Percentiles rank a stretch among this genome's conserved stretches.
phyloP scores from a whole-genome alignment of 257 asterid genomes.

The Penstemon barbatus region DNA sequence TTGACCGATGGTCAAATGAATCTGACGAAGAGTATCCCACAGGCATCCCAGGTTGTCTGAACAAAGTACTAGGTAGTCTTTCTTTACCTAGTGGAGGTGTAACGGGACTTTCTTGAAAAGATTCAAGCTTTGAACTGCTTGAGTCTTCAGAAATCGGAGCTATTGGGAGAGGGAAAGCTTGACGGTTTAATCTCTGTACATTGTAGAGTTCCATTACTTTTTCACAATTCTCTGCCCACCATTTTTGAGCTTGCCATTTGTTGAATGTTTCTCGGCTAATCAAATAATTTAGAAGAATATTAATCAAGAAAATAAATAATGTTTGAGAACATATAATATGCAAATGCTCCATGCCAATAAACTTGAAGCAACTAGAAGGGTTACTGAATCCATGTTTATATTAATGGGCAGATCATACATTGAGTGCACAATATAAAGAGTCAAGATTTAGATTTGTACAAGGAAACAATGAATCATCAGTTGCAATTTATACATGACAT shows the following conservation, averaged over 20 bases:
- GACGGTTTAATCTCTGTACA: slow-evolving; percentile 77
- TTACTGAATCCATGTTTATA: neutral
- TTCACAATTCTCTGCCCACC: slow-evolving; percentile 97
- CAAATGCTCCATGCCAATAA: neutral
- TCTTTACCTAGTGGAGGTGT: slow-evolving; percentile 81
- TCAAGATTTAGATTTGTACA: too few relatives aligned
- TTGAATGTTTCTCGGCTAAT: slow-evolving; percentile 86
- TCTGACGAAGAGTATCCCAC: slow-evolving; percentile 71
- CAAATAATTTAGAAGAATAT: slow-evolving; percentile 10
- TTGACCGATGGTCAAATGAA: slow-evolving; percentile 58
- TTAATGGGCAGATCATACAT: neutral
- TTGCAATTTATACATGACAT: too few relatives aligned
- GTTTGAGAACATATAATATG: neutral
- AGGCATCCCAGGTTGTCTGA: slow-evolving; percentile 46
- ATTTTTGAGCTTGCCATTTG: slow-evolving; percentile 94
- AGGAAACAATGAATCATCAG: too few relatives aligned
- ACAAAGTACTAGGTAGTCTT: slow-evolving; percentile 60
- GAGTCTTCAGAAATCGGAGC: slow-evolving; percentile 82
- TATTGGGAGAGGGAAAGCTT: slow-evolving; percentile 79
- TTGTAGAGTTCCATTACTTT: slow-evolving; percentile 89
- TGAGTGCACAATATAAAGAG: neutral
- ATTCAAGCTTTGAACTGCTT: slow-evolving; percentile 61
- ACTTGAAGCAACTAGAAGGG: neutral
- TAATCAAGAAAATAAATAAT: slow-evolving; percentile 1
- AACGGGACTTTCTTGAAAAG: slow-evolving; percentile 73